Conservation (phyloP, 768 basidiomycete genomes). For the Pisolithus marmoratus region DNA sequence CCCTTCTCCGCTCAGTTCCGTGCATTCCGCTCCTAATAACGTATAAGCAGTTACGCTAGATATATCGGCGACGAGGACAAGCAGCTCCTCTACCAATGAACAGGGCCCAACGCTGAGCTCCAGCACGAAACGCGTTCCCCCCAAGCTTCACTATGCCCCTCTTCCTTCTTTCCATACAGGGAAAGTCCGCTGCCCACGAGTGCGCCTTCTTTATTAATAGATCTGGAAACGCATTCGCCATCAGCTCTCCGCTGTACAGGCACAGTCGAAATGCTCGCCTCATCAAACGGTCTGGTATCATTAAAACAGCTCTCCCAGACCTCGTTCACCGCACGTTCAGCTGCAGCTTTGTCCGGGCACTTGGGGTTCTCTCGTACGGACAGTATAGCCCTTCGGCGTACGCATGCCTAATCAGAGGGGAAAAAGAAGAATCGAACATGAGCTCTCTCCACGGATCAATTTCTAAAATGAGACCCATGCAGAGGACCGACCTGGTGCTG, state of each 20-base stretch:
- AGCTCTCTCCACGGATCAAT: neutral
- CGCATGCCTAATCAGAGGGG: constrained; percentile 59
- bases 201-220: constrained; percentile 18
- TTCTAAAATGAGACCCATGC: constrained; percentile 2
- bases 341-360: constrained; percentile 70
- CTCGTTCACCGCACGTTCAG: constrained; percentile 89
- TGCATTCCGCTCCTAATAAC: no score
- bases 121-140: no score
- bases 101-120: no score
- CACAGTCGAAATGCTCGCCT: constrained; percentile 43
- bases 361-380: constrained; percentile 79
- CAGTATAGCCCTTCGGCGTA: constrained; percentile 77
- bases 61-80: no score
- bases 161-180: neutral
- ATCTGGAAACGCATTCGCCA: constrained; percentile 18
- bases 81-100: no score
- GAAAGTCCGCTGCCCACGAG: constrained; percentile 5
- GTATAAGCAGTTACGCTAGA: no score
- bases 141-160: neutral
- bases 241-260: neutral
- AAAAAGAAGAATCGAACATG: neutral
- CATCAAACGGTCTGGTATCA: constrained; percentile 96
- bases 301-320: constrained; percentile 96
- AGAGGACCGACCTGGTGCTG: constrained; percentile 75
- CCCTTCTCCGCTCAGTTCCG: no score